Percentiles rank a stretch among this genome's conserved stretches.
These are phyloP conservation scores for Gynochthodes officinalis DNA, from an alignment of 257 asterid species.

Conservation along the genomic window DNA sequence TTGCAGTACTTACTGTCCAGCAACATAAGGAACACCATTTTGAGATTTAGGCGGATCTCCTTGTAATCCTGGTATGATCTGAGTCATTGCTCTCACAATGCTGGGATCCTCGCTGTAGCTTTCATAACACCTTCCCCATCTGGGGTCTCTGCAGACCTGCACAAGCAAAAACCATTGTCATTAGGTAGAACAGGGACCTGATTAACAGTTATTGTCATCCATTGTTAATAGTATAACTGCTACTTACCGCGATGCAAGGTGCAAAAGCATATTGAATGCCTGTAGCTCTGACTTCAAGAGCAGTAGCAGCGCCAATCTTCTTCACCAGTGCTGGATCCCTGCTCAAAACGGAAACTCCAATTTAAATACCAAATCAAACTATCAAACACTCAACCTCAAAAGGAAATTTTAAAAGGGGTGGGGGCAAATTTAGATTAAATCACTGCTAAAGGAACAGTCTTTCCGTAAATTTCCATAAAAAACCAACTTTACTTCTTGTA, in stretches of 20 bases:
- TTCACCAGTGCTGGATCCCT: constrained; percentile 59
- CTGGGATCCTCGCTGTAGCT: constrained; percentile 70
- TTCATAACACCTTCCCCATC: constrained; percentile 89
- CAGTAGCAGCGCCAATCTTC: constrained; percentile 71
- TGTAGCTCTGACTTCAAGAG: constrained; percentile 69
- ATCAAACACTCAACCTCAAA: too few relatives aligned
- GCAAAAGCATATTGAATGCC: constrained; percentile 65
- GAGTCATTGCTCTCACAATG: constrained; percentile 68
- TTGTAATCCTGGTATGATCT: constrained; percentile 67
- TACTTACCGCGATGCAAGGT: constrained; percentile 68
- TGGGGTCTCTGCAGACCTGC: constrained; percentile 82
- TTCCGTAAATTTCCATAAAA: not conserved
- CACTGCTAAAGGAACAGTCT: not conserved
- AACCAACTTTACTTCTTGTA: not conserved
- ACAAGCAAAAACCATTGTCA: not conserved
- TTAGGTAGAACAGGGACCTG: not conserved
- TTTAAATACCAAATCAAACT: not conserved
- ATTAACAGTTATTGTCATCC: not conserved
- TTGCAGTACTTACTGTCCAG: constrained; percentile 51
- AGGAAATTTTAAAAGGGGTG: too few relatives aligned
- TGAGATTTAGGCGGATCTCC: constrained; percentile 52
- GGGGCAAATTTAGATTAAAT: not conserved
- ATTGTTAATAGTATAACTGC: not conserved
- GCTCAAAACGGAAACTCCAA: constrained; percentile 10
- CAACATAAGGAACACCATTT: constrained; percentile 63